Evolutionary conservation across 345 rosid genomes (phyloP).

Genomic region (Lepidium sativum): DNA sequence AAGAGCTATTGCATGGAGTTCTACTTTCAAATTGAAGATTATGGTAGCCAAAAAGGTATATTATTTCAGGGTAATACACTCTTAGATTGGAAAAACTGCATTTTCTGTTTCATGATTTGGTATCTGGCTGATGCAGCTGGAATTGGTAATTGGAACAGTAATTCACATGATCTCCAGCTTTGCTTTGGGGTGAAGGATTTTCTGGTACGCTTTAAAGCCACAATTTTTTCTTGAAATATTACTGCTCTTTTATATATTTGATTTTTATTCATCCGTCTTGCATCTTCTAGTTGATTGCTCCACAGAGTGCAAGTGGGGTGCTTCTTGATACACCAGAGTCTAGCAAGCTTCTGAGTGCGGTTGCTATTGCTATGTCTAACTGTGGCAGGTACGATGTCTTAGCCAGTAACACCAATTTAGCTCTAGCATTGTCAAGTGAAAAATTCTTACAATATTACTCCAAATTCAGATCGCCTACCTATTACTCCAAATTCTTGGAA

Average conservation of each 20-base stretch:
- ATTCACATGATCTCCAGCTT: slow-evolving; percentile 80
- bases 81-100: background rate
- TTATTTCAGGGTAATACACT: slow-evolving; percentile 9
- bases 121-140: slow-evolving; percentile 47
- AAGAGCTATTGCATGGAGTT: slow-evolving; percentile 88
- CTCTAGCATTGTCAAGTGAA: background rate
- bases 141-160: slow-evolving; percentile 46
- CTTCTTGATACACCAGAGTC: slow-evolving; percentile 91
- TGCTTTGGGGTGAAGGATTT: slow-evolving; percentile 92
- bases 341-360: slow-evolving; percentile 85
- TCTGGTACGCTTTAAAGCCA: slow-evolving; percentile 45
- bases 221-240: background rate
- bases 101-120: slow-evolving; percentile 27
- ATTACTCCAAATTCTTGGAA: background rate
- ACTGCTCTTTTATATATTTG: background rate
- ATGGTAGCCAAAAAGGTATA: slow-evolving; percentile 36
- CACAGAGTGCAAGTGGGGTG: slow-evolving; percentile 97
- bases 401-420: slow-evolving; percentile 13
- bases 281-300: slow-evolving; percentile 63
- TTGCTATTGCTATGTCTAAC: slow-evolving; percentile 88
- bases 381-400: slow-evolving; percentile 60
- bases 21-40: slow-evolving; percentile 42
- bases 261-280: slow-evolving; percentile 7
- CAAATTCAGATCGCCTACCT: background rate
- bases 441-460: background rate